Base-by-base conservation (phyloP, 306 rosid genomes). In the Vigna radiata region DNA sequence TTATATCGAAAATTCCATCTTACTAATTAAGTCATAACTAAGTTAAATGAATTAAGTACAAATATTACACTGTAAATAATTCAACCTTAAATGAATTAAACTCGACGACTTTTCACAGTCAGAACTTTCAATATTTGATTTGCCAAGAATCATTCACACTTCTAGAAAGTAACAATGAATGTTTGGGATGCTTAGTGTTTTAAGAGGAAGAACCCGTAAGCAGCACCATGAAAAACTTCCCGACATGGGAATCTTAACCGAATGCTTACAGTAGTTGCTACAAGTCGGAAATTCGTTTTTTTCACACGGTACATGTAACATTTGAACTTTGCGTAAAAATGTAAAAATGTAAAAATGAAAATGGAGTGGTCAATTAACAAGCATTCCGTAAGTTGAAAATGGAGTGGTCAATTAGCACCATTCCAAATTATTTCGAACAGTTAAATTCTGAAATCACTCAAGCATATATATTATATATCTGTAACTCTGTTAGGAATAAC, bases 261-360 rank as follows among this genome's bases (percentile, higher is more conserved):
- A 44, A 15, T 44, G 49, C 13, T 44, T 11, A 44, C 5, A 12
- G 49, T 44, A 11, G 16, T 11, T 44, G 41, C 41, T 36, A 41
- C 12, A 11, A 41, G 3, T 9, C 3, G 10, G 46, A 41, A 41
- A 8, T 41, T 41, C 46, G 12, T 44, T 44, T 39, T 21, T 27
- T 52, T 23, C 5, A 4, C 16, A 10, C 37, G 37, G 61, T 15
- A 55, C 61, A 10, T 55, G 12, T 10, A 55, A 55, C 15, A 12
- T 11, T 27, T 8, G 25, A 68, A 25, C 29, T 70, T n/a, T 33
- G 15, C 39, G 25, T 7, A 43, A 56, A 72, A 72, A 21, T 54
- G 25, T 7, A 43, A 56, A 72, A 72, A 21, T 54, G 16, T 13
- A 43, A 56, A 56, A 72, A 39, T 54, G 14, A 41, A 54, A 54